These are phyloP conservation scores for Henckelia pumila DNA, from an alignment of 257 asterid genomes.

Conservation along the genomic window DNA sequence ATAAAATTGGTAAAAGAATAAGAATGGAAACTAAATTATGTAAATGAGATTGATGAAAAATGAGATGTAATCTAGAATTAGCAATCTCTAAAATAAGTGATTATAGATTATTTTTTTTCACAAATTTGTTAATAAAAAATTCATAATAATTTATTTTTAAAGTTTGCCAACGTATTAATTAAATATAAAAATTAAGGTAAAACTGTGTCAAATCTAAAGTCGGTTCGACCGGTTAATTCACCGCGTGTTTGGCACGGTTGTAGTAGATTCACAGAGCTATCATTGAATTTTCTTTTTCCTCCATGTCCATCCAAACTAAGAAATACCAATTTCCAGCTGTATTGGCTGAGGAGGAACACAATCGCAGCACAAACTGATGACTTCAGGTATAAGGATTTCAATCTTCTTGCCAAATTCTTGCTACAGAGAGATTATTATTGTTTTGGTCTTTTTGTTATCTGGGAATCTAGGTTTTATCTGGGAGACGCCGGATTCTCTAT, in stretches of 20 bases:
- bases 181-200: no score
- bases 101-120: no score
- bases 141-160: no score
- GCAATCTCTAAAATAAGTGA: no score
- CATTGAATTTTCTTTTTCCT: neutral
- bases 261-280: neutral
- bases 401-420: neutral
- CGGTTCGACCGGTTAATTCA: neutral
- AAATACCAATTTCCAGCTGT: conserved; percentile 18
- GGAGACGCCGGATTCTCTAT: neutral
- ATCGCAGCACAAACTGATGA: conserved; percentile 22
- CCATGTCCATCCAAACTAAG: conserved; percentile 9
- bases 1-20: no score
- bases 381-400: conserved; percentile 36
- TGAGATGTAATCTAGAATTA: no score
- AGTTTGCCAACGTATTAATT: no score
- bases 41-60: no score
- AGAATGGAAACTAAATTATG: no score
- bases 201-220: no score
- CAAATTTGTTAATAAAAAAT: no score
- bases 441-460: conserved; percentile 10
- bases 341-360: conserved; percentile 7
- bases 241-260: neutral
- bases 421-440: neutral
- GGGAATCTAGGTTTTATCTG: conserved; percentile 10